Base-by-base conservation (phyloP, 257 asterid species). In the Nicotiana paniculata region DNA sequence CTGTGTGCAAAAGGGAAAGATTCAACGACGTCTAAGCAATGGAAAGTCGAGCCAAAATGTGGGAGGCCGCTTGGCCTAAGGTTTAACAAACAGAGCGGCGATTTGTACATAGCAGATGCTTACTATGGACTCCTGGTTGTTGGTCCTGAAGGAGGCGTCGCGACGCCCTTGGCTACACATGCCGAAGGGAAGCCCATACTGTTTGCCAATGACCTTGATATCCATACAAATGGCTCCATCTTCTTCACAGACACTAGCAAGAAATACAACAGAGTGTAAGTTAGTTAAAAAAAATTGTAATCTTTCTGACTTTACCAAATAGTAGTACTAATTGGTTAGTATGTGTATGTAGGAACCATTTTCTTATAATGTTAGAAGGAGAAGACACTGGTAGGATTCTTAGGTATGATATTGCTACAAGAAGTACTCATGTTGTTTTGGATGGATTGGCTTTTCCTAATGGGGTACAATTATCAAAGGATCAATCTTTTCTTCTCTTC, bases 171-270 rank as follows among this genome's bases (percentile, higher is more conserved):
- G 84, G 90, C 97, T 32, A 85, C 95, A 32, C 95, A 91, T 3
- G 92, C 86, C 0, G 92, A 88, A 59, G 96, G 92, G 12, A 83
- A 88, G 9, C 97, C 95, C 0, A 92, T 94, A 62, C 95, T 93
- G n/a, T 93, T 96, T 15, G 98, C 98, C 1, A 96, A 96, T 81
- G 99, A 96, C 82, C 98, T 96, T 30, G 98, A 93, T 59, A 89
- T 96, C 72, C 98, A 91, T 81, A 33, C 79, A 2, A 96, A 96
- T 81, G 98, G 98, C 11, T 96, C 99, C 78, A 89, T 93, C 80
- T 96, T 92, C 90, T 96, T 96, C 95, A 93, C 99, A 0, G 98
- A 96, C 79, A 91, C 98, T 10, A 96, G 99, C 94, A 89, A 81
- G 55, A 89, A 85, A 85, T 92, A 93, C 88, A 89, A 96, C 37